Base-by-base conservation (phyloP, 345 rosid genomes). In the Brassica rapa region DNA sequence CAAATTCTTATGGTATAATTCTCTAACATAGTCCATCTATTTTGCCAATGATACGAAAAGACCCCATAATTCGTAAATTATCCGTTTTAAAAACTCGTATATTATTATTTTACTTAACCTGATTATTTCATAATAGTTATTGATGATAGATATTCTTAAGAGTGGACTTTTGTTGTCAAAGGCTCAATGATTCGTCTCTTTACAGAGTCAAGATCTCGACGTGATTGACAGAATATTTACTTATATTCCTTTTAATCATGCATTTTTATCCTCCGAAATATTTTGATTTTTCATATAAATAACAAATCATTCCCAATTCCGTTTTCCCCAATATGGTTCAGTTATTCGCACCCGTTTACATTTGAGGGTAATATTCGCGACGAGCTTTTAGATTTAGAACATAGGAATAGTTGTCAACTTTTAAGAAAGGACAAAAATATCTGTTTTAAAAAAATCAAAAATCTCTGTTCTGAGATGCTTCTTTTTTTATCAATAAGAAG, bases 141-240 rank as follows among this genome's bases (percentile, higher is more conserved):
- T 78, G 62, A 41, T 67, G 56, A 15, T 53, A 73, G 3, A 68
- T 79, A 79, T 79, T 79, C 70, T 61, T 15, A n/a, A 59, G 74
- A 73, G 82, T 79, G 37, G 74, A 79, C 82, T 73, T 79, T 79
- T 67, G 78, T 68, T 68, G 74, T 79, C 82, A 73, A 79, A 68
- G 82, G 78, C 74, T 73, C 74, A 79, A 73, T 79, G 82, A 79
- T 79, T 79, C 82, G 57, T 68, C 74, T 49, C 82, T 79, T 79
- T 73, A 73, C 27, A 51, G 64, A 73, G 78, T 79, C 82, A 79
- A 79, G 74, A 73, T 79, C 53, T 73, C 78, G 59, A 73, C 56
- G 74, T 73, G 74, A 79, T 79, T 68, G 78, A 23, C 70, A 79
- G 71, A 79, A 79, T 79, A 79, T 73, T 79, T 79, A 79, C 70